phyloP scores from a whole-genome alignment of 176 grass and related monocot genomes.

The Rhynchospora breviuscula region DNA sequence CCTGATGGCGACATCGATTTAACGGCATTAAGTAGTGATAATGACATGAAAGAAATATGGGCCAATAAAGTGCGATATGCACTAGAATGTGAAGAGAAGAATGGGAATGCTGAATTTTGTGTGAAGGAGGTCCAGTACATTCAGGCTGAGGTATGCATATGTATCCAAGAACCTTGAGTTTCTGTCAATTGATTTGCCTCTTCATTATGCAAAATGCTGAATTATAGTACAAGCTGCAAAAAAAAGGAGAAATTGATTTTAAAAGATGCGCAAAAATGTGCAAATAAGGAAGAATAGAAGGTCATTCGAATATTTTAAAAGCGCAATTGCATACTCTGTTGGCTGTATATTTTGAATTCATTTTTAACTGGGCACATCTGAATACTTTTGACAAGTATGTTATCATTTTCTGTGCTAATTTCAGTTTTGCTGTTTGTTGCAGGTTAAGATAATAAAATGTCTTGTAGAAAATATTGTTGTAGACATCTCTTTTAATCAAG shows the following conservation, averaged over 20 bases:
- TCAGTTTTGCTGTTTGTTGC: slow-evolving; percentile 32
- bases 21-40: slow-evolving; percentile 66
- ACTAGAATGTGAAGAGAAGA: slow-evolving; percentile 84
- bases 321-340: not conserved
- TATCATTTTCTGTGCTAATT: slow-evolving; percentile 3
- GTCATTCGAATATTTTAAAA: not conserved
- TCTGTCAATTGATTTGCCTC: not conserved
- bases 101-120: slow-evolving; percentile 67
- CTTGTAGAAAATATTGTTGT: slow-evolving; percentile 97
- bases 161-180: not conserved
- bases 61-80: slow-evolving; percentile 63
- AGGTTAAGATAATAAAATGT: slow-evolving; percentile 98
- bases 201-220: not conserved
- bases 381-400: not conserved
- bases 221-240: not conserved
- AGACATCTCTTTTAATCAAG: slow-evolving; percentile 96
- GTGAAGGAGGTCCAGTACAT: slow-evolving; percentile 97
- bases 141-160: slow-evolving; percentile 72
- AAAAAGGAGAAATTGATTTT: not conserved
- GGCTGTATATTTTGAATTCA: not conserved
- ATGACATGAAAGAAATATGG: slow-evolving; percentile 77
- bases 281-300: not conserved
- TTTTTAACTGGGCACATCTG: not conserved
- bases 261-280: not conserved
- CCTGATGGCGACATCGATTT: slow-evolving; percentile 99